Conservation (phyloP, 129 eudicot species). For the Escallonia rubra region DNA sequence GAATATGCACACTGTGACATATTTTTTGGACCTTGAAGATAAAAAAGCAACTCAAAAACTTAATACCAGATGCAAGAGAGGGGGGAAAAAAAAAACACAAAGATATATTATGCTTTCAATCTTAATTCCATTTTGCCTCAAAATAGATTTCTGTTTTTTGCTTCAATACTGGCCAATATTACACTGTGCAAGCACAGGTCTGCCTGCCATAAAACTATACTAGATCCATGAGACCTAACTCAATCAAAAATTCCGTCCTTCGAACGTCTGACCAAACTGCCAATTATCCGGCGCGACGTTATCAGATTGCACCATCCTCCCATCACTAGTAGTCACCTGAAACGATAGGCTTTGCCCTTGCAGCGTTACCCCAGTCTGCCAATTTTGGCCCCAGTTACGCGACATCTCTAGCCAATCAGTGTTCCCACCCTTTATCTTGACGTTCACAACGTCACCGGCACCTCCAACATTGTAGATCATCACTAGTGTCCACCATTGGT, state of each 20-base stretch:
- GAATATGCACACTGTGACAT: no score
- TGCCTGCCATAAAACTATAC: no score
- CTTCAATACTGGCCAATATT: no score
- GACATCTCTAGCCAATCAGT: constrained; percentile 9
- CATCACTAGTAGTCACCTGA: constrained; percentile 11
- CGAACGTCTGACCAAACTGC: constrained; percentile 79
- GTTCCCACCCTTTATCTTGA: constrained; percentile 5
- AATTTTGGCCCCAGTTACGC: constrained; percentile 22
- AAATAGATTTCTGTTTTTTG: no score
- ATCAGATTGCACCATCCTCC: constrained; percentile 28
- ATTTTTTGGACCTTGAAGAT: no score
- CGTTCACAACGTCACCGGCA: constrained; percentile 8
- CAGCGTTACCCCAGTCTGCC: not conserved
- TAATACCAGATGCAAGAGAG: no score
- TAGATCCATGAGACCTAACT: no score
- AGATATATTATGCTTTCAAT: no score
- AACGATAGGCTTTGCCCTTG: constrained; percentile 12
- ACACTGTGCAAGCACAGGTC: no score
- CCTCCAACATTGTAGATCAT: constrained; percentile 20
- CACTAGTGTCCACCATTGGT: constrained; percentile 12
- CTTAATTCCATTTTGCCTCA: no score
- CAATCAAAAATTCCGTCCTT: constrained; percentile 57
- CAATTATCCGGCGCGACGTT: constrained; percentile 63
- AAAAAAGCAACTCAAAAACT: no score
- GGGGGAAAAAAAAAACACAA: no score